Conservation (phyloP, 2,329 filamentous ascomycete genomes). For the Epichloe gansuensis region DNA sequence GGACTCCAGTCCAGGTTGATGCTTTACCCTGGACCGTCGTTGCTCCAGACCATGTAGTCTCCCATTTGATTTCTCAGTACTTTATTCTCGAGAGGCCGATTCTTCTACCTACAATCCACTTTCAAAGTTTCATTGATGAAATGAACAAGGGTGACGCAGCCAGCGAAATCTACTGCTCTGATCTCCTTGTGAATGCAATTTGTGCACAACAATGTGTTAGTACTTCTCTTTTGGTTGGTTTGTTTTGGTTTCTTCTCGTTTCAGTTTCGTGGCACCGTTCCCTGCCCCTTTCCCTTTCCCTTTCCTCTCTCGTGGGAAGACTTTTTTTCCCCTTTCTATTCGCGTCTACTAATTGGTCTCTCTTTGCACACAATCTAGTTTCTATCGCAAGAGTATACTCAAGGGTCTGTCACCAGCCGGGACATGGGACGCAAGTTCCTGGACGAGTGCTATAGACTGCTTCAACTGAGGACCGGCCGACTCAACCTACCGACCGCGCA, state of each 20-base stretch:
- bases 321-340: background rate
- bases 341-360: background rate
- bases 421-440: background rate
- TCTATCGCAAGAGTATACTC: background rate
- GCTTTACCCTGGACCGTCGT: background rate
- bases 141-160: slow-evolving; percentile 1
- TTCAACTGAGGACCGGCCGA: background rate
- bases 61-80: background rate
- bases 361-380: background rate
- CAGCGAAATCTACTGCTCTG: background rate
- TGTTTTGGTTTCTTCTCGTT: background rate
- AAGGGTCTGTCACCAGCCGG: background rate
- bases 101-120: background rate
- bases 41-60: background rate
- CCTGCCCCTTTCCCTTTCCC: background rate
- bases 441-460: background rate
- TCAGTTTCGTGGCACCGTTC: background rate
- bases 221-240: background rate
- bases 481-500: slow-evolving; percentile 1
- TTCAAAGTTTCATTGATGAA: background rate
- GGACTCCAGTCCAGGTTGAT: background rate
- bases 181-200: background rate
- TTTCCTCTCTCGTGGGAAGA: background rate
- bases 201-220: slow-evolving; percentile 1
- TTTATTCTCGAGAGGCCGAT: background rate